Evolutionary conservation across 2,329 filamentous ascomycete species (phyloP).

Genomic region (Penicillium freii): DNA sequence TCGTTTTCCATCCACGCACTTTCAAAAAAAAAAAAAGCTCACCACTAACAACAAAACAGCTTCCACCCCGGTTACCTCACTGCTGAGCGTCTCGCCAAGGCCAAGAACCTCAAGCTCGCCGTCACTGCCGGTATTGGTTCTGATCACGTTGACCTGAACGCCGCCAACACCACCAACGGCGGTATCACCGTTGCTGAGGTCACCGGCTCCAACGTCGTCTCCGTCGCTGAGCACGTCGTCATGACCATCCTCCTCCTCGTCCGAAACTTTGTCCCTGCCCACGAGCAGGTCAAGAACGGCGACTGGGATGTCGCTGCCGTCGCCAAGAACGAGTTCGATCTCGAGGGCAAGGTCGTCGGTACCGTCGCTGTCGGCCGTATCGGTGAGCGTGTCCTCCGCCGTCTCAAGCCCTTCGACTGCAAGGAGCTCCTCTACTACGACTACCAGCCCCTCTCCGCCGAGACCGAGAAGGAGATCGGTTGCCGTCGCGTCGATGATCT

Average conservation of each 20-base stretch:
- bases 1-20: neutral
- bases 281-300: conserved; percentile 84
- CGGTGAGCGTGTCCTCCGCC: conserved; percentile 93
- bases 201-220: conserved; percentile 97
- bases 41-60: conserved; percentile 7
- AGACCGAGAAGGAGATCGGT: conserved; percentile 93
- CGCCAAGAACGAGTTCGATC: conserved; percentile 97
- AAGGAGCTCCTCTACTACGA: conserved; percentile 99
- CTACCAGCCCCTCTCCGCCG: conserved; percentile 87
- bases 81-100: conserved; percentile 91
- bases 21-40: neutral
- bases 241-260: conserved; percentile 97
- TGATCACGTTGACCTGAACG: conserved; percentile 95
- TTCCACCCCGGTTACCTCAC: conserved; percentile 99
- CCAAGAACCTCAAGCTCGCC: conserved; percentile 98
- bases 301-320: conserved; percentile 95
- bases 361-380: conserved; percentile 97
- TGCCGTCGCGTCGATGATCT: conserved; percentile 83
- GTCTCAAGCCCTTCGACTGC: conserved; percentile 97
- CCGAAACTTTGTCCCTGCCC: conserved; percentile 97
- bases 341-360: conserved; percentile 95
- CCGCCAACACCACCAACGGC: conserved; percentile 97
- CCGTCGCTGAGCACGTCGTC: conserved; percentile 96
- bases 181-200: conserved; percentile 97
- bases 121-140: conserved; percentile 97